Base-by-base conservation (phyloP, 495 filamentous ascomycete genomes). In the Aspergillus nidulans region DNA sequence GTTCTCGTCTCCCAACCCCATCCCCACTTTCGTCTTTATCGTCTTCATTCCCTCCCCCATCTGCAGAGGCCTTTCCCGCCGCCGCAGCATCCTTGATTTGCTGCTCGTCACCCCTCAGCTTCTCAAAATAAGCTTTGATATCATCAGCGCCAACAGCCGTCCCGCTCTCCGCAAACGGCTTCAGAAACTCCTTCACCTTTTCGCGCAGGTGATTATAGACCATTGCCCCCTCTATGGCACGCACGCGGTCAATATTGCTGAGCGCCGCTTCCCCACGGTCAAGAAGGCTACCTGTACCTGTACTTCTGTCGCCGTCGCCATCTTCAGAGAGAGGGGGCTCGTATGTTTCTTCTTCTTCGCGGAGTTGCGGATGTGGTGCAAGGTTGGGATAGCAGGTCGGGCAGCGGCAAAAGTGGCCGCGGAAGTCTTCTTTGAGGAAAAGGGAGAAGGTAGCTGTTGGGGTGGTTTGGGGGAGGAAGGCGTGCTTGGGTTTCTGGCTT, bases 151-250 rank as follows among this genome's bases (percentile, higher is more conserved):
- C 84, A 12, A 98, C 91, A 3, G 85, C 82, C 69, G 87, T 71
- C 1, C 91, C 91, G 56, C 84, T 91, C 67, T 95, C 92, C 3
- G 94, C 94, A 71, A 96, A 98, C 49, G 95, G 89, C 64, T 88
- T 81, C 54, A 98, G 80, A 66, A 98, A 97, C 3, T 82, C 82
- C 78, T 91, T 97, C 13, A 98, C 83, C 63, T 92, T 92, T 44
- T 97, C 92, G 59, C 92, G 92, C 19, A 98, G 80, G 57, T 94
- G 85, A 61, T 96, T 96, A 69, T 97, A 98, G 12, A 89, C 90
- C 90, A 96, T 96, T 10, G 95, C 92, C 18, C 94, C 94, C 69
- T 98, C 92, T 57, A 98, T 96, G 4, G 94, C 94, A 18, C 85
- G 76, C 16, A 97, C 91, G 2, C 94, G 85, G 67, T 97, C 94